Evolutionary conservation across 257 asterid genomes (phyloP).

Genomic region (Solanum dulcamara): DNA sequence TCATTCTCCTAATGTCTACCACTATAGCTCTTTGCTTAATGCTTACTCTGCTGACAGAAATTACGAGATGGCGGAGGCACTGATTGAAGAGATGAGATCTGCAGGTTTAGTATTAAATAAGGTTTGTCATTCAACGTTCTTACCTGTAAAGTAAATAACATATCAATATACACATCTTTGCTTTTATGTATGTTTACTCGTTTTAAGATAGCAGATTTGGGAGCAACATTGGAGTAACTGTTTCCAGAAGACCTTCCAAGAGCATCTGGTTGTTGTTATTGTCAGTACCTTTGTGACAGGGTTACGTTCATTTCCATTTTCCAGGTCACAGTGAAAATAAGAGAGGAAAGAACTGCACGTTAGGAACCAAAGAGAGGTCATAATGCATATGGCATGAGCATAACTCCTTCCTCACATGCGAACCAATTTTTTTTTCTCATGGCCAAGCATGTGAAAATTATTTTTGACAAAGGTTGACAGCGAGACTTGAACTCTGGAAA

Average conservation of each 20-base stretch:
- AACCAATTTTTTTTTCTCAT: not conserved
- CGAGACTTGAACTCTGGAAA: not conserved
- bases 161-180: not conserved
- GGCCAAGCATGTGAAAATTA: not conserved
- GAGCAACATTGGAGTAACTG: not conserved
- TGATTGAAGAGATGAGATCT: constrained; percentile 72
- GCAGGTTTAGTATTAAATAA: constrained; percentile 62
- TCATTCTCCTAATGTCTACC: constrained; percentile 75
- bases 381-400: not conserved
- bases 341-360: not conserved
- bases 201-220: not conserved
- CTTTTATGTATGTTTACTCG: not conserved
- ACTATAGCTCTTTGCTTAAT: constrained; percentile 91
- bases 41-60: constrained; percentile 75
- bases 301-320: not conserved
- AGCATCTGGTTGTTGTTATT: not conserved
- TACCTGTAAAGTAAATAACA: not conserved
- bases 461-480: not conserved
- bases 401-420: not conserved
- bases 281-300: not conserved
- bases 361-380: not conserved
- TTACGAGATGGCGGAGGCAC: constrained; percentile 54
- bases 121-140: constrained; percentile 26
- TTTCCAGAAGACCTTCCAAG: not conserved
- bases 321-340: not conserved